Percentiles rank a stretch among this genome's conserved stretches.
These are phyloP conservation scores for Apiotrichum siamense DNA, from an alignment of 1,284 basidiomycete genomes.

Conservation along the genomic window DNA sequence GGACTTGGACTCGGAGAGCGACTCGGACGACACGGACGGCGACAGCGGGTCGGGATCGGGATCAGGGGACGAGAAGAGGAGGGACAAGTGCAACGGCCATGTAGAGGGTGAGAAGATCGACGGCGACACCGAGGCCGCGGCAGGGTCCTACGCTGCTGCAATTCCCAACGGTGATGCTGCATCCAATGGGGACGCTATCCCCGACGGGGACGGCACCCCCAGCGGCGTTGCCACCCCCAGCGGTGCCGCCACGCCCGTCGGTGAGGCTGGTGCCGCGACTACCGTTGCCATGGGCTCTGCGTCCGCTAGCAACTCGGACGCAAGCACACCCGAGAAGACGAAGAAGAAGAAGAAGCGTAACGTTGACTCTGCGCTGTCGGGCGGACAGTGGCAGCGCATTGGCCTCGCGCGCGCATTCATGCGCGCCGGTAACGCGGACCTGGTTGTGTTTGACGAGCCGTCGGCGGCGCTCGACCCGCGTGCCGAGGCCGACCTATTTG, in stretches of 20 bases:
- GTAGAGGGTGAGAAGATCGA: neutral
- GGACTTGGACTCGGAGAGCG: neutral
- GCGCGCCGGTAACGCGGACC: conserved; percentile 69
- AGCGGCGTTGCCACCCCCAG: too few relatives aligned
- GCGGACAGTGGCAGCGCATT: conserved; percentile 69
- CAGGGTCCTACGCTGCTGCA: too few relatives aligned
- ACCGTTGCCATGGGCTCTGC: too few relatives aligned
- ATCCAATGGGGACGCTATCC: too few relatives aligned
- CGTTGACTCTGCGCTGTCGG: conserved; percentile 8
- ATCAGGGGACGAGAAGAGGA: neutral
- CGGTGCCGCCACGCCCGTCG: too few relatives aligned
- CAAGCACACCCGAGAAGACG: neutral
- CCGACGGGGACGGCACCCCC: too few relatives aligned
- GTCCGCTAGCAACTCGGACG: neutral
- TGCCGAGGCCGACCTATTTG: conserved; percentile 70
- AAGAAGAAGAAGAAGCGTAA: neutral
- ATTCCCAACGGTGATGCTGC: too few relatives aligned
- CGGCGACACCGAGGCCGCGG: too few relatives aligned
- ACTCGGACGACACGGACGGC: conserved; percentile 3
- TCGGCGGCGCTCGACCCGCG: conserved; percentile 65
- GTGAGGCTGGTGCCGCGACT: too few relatives aligned
- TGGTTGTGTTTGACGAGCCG: conserved; percentile 64
- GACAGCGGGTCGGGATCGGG: neutral
- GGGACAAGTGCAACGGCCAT: neutral
- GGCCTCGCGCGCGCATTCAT: conserved; percentile 79